A percentile compares a stretch with the other conserved stretches of the same genome.
These are phyloP conservation scores for Polygonum maritimum DNA, from an alignment of 148 eudicot genomes.

Conservation along the genomic window DNA sequence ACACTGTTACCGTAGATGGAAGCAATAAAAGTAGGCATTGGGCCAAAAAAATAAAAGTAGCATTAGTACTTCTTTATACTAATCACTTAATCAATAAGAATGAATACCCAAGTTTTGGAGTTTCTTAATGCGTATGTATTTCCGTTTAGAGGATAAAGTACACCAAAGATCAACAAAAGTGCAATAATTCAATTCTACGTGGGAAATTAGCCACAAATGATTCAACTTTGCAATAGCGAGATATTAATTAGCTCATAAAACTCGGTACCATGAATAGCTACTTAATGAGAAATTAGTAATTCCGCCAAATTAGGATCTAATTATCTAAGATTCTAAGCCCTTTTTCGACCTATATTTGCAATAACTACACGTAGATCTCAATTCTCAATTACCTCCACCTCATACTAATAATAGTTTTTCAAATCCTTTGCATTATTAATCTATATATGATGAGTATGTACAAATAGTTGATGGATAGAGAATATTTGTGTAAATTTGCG, in stretches of 20 bases:
- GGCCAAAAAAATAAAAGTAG: too few species aligned
- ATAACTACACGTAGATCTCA: too few species aligned
- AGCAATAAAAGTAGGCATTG: too few species aligned
- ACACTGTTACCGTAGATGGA: too few species aligned
- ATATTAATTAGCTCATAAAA: background rate
- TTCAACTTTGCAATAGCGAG: background rate
- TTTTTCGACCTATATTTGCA: background rate
- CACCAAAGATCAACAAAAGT: background rate
- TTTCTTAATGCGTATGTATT: constrained; percentile 1
- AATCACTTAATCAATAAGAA: too few species aligned
- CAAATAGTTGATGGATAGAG: too few species aligned
- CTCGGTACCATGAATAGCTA: background rate
- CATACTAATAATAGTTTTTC: too few species aligned
- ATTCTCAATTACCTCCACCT: too few species aligned
- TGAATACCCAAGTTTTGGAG: background rate
- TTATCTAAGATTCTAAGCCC: background rate
- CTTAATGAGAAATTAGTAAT: background rate
- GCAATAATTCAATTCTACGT: background rate
- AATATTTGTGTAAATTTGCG: too few species aligned
- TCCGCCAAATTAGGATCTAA: background rate
- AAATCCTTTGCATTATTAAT: too few species aligned
- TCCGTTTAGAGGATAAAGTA: background rate
- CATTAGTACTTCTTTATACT: too few species aligned
- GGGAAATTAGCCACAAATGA: background rate
- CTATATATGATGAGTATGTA: too few species aligned